Evolutionary conservation across 2,329 filamentous ascomycete genomes (phyloP), one percentile per base, ranked within the genome.

Genomic region (Colletotrichum spaethianum): DNA sequence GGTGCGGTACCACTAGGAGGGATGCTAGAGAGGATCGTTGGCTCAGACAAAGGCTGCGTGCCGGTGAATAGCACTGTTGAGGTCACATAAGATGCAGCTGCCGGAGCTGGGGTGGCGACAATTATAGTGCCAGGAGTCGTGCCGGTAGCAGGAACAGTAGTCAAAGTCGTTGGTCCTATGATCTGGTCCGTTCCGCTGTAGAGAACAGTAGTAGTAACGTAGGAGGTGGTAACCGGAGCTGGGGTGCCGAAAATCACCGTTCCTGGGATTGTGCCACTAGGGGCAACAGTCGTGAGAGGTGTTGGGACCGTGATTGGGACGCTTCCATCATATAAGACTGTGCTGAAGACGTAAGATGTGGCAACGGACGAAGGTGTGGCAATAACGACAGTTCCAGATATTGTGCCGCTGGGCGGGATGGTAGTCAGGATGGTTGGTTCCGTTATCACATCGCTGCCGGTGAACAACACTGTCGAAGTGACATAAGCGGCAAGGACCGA

Each of bases 341-440:
- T 70, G 7, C 52, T 65, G 20, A 28, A 42, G 26, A 65, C 63
- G 38, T 65, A 65, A 1, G 73, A 57, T 3, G 70, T 71, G 4
- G 57, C 42, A 33, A 57, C 50, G 2, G 62, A 64, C n/a, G 63
- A 62, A 9, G 68, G 63, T 2, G 60, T 61, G 0, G 66, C 57
- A 9, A 73, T 44, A 18, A 74, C 57, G 16, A 73, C 61, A 7
- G 69, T 71, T 7, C 74, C 72, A 7, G 72, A 60, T 2, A n/a
- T 20, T 3, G 74, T 64, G 1, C 62, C 65, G 18, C 38, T 63
- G 28, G 66, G 66, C 3, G 59, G 38, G 4, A 70, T 48, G 18
- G 73, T 73, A 4, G 67, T 44, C 2, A 70, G 14, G 8, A 38
- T 26, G 1, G 67, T 70, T 3, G 67, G 67, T 5, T 53, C 52